A percentile compares a stretch with the other conserved stretches of the same genome.
These are phyloP conservation scores for Dendrobium huoshanense DNA, from an alignment of 106 monocot genomes.

Conservation along the genomic window DNA sequence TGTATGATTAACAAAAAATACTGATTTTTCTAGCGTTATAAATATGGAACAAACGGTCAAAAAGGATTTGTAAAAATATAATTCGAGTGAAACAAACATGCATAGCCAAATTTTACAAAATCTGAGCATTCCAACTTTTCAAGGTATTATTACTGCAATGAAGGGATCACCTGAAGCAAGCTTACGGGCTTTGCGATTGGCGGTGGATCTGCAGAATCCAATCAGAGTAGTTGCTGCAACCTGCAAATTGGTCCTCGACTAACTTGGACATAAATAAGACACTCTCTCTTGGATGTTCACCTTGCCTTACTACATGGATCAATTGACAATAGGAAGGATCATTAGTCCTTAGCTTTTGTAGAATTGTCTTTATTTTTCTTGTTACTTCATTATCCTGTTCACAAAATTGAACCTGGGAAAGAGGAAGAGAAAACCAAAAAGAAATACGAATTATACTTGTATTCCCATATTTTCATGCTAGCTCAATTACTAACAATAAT, in stretches of 20 bases:
- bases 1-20: too few species aligned
- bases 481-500: background rate
- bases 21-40: too few species aligned
- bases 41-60: too few species aligned
- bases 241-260: conserved; percentile 70
- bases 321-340: conserved; percentile 55
- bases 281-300: conserved; percentile 78
- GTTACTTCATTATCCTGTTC: conserved; percentile 48
- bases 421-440: background rate
- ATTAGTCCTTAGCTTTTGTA: conserved; percentile 41
- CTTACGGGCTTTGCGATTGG: conserved; percentile 48
- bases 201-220: conserved; percentile 82
- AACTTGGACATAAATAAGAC: conserved; percentile 64
- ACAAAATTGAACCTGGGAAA: conserved; percentile 41
- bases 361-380: conserved; percentile 40
- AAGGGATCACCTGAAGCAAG: background rate
- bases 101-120: too few species aligned
- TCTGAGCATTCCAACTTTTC: background rate
- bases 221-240: conserved; percentile 56
- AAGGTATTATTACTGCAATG: background rate
- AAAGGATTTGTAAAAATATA: too few species aligned
- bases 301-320: conserved; percentile 66
- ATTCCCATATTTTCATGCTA: too few species aligned
- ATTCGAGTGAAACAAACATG: too few species aligned
- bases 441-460: too few species aligned